Conservation (phyloP, 2,329 filamentous ascomycete genomes). For the Diaporthe capsici region DNA sequence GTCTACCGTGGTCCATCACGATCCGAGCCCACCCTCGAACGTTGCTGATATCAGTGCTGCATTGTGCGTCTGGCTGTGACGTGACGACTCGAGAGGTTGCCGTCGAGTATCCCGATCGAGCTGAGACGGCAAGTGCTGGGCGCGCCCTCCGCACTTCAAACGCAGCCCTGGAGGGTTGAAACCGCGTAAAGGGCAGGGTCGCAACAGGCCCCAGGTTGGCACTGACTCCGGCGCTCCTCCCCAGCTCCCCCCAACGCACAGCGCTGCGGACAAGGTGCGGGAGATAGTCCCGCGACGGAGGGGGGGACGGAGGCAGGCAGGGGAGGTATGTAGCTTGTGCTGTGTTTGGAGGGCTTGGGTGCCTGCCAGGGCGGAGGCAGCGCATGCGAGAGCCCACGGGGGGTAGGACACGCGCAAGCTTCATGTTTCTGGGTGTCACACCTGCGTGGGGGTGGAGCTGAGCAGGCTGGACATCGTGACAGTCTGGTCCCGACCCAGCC, state of each 20-base stretch:
- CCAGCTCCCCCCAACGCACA: neutral
- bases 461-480: constrained; percentile 27
- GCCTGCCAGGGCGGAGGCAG: constrained; percentile 24
- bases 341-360: constrained; percentile 10
- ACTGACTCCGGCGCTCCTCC: constrained; percentile 11
- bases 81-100: constrained; percentile 8
- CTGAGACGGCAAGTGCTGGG: constrained; percentile 3
- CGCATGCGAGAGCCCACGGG: constrained; percentile 1
- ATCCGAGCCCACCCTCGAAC: constrained; percentile 16
- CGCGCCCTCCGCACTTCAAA: constrained; percentile 21
- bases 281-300: neutral
- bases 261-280: neutral
- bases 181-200: constrained; percentile 23
- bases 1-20: neutral
- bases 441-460: constrained; percentile 29
- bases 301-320: neutral
- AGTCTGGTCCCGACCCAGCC: neutral
- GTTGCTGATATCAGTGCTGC: constrained; percentile 17
- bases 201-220: constrained; percentile 19
- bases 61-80: constrained; percentile 11
- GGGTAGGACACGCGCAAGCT: constrained; percentile 13
- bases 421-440: constrained; percentile 31
- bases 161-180: constrained; percentile 28
- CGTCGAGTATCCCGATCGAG: constrained; percentile 12
- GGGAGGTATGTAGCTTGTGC: constrained; percentile 1